Conservation (phyloP, 1,284 basidiomycete species). For the Apiotrichum brassicae region DNA sequence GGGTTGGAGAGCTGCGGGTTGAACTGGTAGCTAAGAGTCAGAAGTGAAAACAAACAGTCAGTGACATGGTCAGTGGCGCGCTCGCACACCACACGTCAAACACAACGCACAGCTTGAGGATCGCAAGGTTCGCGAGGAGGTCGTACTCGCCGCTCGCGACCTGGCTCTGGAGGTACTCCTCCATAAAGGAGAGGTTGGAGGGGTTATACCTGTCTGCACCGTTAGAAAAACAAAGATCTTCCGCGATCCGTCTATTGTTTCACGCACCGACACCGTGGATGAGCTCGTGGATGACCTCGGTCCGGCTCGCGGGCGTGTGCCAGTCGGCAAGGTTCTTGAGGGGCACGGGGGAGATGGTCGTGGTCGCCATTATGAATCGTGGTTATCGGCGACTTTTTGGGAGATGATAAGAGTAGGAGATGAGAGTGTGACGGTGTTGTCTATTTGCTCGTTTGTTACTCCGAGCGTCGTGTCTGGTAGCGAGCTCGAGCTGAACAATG, state of each 20-base stretch:
- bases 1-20: conserved; percentile 89
- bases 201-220: conserved; percentile 86
- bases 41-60: no score
- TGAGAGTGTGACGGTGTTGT: background rate
- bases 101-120: conserved; percentile 62
- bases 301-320: conserved; percentile 60
- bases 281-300: conserved; percentile 78
- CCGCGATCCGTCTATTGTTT: no score
- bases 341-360: conserved; percentile 28
- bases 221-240: background rate
- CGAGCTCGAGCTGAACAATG: background rate
- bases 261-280: conserved; percentile 82
- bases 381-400: conserved; percentile 8
- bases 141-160: conserved; percentile 86
- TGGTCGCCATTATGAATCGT: conserved; percentile 26
- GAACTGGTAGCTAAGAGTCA: conserved; percentile 74
- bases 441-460: background rate
- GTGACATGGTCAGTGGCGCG: no score
- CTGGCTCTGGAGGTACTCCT: conserved; percentile 91
- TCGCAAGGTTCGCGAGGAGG: conserved; percentile 79
- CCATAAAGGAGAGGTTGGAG: conserved; percentile 81
- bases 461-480: no score
- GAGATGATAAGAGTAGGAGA: background rate
- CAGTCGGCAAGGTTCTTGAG: conserved; percentile 41
- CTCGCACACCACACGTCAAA: no score